Base-by-base conservation (phyloP, 352 stramenopile species). In the Phytophthora litchii region DNA sequence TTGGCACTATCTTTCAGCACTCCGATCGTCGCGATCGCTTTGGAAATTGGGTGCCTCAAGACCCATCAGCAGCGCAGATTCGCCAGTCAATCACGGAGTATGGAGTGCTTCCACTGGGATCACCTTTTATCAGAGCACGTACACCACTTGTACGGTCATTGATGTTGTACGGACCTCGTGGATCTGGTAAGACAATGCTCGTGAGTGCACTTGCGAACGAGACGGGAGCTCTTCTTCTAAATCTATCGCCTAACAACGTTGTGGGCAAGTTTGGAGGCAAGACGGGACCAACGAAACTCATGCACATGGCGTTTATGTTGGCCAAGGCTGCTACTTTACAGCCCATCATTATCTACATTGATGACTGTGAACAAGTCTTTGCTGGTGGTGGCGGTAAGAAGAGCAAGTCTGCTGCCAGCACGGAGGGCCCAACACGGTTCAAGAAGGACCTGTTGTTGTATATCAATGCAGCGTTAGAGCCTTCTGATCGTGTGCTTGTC, bases 291-390 rank as follows among this genome's bases (percentile, higher is more conserved):
- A 97, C 89, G 1, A 98, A 98, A 60, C 77, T 97, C 23, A 72
- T 98, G 25, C 95, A 98, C 72, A 97, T 98, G 89, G 85, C 82
- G n/a, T 98, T 98, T 55, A 67, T 86, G 36, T 70, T 98, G 34
- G 91, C 94, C 17, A 96, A 92, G 52, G 85, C 96, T 21, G 40
- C 78, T n/a, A 64, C 67, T 9, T 72, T 97, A 25, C 80, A 90
- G 56, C 95, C 93, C 4, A 83, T 96, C 23, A 83, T 98, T 14
- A 92, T 98, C 51, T 98, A 98, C 72, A 94, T 98, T 3, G 92
- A 98, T 60, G 76, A 98, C 13, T 96, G 85, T 51, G 91, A 98
- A 41, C 80, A 97, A 54, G 81, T 97, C 25, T 97, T 97, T 43
- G 73, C 86, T 1, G 72, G 70, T 14, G 81, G 78, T 0, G 72